Percentiles rank a stretch among this genome's conserved stretches.
phyloP scores from a whole-genome alignment of 805 yeast genomes.

The Starmera caribaea region DNA sequence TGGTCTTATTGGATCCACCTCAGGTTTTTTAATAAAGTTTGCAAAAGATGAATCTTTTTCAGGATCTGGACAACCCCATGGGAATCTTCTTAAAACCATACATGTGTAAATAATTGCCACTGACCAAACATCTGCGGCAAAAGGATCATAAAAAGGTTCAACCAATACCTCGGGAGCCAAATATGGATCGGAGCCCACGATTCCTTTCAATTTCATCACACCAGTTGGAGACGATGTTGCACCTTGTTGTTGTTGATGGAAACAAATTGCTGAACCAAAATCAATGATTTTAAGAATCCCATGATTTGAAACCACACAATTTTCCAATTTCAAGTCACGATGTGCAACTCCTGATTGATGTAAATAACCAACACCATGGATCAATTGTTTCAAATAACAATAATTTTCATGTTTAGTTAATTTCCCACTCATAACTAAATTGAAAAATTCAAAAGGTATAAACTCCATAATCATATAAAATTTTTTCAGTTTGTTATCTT shows the following conservation, averaged over 20 bases:
- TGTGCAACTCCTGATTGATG: constrained; percentile 85
- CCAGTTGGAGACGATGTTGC: too few relatives aligned
- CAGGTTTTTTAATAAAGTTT: constrained; percentile 43
- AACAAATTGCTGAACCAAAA: constrained; percentile 87
- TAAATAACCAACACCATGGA: constrained; percentile 63
- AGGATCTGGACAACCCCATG: constrained; percentile 87
- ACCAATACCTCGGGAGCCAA: constrained; percentile 74
- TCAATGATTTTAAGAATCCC: constrained; percentile 86
- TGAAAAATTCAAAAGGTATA: constrained; percentile 85
- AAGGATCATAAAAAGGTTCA: constrained; percentile 60
- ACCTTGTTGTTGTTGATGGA: constrained; percentile 57
- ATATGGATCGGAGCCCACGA: constrained; percentile 95
- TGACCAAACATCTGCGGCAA: constrained; percentile 89
- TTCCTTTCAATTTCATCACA: constrained; percentile 64
- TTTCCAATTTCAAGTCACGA: constrained; percentile 86
- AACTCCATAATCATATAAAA: constrained; percentile 85
- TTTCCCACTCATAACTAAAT: constrained; percentile 82
- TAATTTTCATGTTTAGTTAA: constrained; percentile 61
- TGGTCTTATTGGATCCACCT: constrained; percentile 17
- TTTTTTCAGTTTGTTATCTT: constrained; percentile 39
- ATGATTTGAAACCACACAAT: constrained; percentile 69
- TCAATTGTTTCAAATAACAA: constrained; percentile 79
- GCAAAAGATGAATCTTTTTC: constrained; percentile 63
- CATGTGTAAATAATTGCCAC: constrained; percentile 88
- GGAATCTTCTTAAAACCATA: constrained; percentile 78